phyloP scores from a whole-genome alignment of 2,329 filamentous ascomycete species.

The Paracorniculantispora psalliotae region DNA sequence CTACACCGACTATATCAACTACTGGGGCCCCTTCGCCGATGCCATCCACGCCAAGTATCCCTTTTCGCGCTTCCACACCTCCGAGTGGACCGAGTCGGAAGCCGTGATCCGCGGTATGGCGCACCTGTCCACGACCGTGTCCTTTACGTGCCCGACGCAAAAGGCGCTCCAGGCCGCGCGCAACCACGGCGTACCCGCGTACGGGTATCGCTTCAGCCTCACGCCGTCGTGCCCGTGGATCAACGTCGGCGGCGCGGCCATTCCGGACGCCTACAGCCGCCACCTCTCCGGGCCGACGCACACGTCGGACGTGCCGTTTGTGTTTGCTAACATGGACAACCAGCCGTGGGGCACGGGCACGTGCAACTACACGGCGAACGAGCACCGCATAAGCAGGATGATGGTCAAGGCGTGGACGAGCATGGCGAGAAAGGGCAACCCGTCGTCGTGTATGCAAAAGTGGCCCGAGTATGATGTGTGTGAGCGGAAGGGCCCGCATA shows the following conservation, averaged over 20 bases:
- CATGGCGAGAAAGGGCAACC: constrained; percentile 15
- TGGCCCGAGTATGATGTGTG: constrained; percentile 15
- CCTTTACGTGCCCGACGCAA: constrained; percentile 2
- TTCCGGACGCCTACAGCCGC: constrained; percentile 10
- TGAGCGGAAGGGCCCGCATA: not conserved
- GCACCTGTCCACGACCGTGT: not conserved
- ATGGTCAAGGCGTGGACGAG: constrained; percentile 17
- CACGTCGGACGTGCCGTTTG: constrained; percentile 17
- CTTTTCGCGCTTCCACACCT: not conserved
- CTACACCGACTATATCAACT: not conserved
- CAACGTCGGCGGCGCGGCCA: not conserved
- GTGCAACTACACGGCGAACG: constrained; percentile 12
- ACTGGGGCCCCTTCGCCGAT: not conserved
- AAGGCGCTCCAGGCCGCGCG: constrained; percentile 15
- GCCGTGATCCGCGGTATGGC: not conserved
- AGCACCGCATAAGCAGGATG: constrained; percentile 14
- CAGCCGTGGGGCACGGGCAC: constrained; percentile 17
- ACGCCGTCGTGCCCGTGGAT: constrained; percentile 19
- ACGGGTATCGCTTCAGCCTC: constrained; percentile 16
- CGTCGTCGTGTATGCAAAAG: constrained; percentile 9
- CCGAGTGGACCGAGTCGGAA: not conserved
- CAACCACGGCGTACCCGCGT: constrained; percentile 12
- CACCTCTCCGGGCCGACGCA: constrained; percentile 16
- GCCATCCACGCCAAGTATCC: not conserved
- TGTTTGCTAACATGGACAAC: constrained; percentile 18